A percentile compares a stretch with the other conserved stretches of the same genome.
These are phyloP conservation scores for Petunia hybrid DNA, from an alignment of 305 asterid species.

Conservation along the genomic window DNA sequence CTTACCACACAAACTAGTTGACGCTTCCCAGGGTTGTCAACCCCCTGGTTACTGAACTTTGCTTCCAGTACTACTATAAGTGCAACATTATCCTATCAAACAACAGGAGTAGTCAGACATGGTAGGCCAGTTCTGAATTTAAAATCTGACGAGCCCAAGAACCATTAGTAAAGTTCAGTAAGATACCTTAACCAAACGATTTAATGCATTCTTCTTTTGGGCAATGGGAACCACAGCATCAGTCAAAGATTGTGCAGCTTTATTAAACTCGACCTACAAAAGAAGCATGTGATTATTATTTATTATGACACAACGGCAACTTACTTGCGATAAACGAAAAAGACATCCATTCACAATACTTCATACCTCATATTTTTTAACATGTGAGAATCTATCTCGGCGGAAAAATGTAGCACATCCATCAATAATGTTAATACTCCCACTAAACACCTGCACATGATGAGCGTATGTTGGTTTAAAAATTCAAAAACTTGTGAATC, in stretches of 20 bases:
- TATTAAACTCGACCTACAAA: constrained; percentile 93
- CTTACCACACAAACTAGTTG: constrained; percentile 99
- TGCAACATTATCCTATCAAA: constrained; percentile 88
- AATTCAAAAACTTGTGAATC: constrained; percentile 28
- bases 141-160: neutral
- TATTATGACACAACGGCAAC: constrained; percentile 28
- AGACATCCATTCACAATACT: neutral
- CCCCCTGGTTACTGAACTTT: constrained; percentile 79
- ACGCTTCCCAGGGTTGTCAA: constrained; percentile 86
- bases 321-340: neutral
- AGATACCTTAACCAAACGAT: constrained; percentile 87
- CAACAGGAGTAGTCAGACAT: constrained; percentile 14
- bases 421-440: constrained; percentile 64
- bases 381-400: constrained; percentile 93
- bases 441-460: constrained; percentile 66
- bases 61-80: constrained; percentile 91
- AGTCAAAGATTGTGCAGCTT: constrained; percentile 95
- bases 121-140: constrained; percentile 13
- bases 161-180: constrained; percentile 29
- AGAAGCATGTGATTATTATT: constrained; percentile 30
- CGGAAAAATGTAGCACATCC: constrained; percentile 99
- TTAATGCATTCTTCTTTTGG: constrained; percentile 80
- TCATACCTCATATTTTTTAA: constrained; percentile 92
- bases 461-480: constrained; percentile 33
- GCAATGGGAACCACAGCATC: constrained; percentile 86